Conservation (phyloP, 345 rosid genomes). For the Euphorbia pulcherrima region DNA sequence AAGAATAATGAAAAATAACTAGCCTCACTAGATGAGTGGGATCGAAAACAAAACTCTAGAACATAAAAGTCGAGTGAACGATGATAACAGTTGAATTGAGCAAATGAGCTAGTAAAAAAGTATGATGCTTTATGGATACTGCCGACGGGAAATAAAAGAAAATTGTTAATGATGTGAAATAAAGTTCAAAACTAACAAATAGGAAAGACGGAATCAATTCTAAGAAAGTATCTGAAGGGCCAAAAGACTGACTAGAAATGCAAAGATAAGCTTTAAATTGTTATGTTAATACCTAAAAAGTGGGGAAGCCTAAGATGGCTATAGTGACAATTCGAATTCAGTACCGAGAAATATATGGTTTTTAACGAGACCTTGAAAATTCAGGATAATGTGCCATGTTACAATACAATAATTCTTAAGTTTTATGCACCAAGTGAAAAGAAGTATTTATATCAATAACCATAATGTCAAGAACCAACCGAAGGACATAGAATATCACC, state of each 20-base stretch:
- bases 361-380: neutral
- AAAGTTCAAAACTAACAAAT: neutral
- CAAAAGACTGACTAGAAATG: neutral
- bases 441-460: too few relatives aligned
- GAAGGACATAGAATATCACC: neutral
- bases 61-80: neutral
- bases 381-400: constrained; percentile 1
- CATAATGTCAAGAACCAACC: neutral
- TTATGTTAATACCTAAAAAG: neutral
- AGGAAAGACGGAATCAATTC: neutral
- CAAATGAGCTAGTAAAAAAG: constrained; percentile 4
- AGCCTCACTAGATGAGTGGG: neutral
- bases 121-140: neutral
- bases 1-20: neutral
- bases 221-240: neutral
- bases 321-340: neutral
- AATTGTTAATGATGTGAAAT: neutral
- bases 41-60: neutral
- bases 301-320: constrained; percentile 4
- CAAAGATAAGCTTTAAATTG: constrained; percentile 5
- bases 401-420: neutral
- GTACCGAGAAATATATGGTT: neutral
- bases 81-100: neutral
- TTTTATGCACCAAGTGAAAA: neutral
- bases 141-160: neutral